Evolutionary conservation across 371 early-diverging fungal species (phyloP).

Genomic region (Smittium culicis): DNA sequence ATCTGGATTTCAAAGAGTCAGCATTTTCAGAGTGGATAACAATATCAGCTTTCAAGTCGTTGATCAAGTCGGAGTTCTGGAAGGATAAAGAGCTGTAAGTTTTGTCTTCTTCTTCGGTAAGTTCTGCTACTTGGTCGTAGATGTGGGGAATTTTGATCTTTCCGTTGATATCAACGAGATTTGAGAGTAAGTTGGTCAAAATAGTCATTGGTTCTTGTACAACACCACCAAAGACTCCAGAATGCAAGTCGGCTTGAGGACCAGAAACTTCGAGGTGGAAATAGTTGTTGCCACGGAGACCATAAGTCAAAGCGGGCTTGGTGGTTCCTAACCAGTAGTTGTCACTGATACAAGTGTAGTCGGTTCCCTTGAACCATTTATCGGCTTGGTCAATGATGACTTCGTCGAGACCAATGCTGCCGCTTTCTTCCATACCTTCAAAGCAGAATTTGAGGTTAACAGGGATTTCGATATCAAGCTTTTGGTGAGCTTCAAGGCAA

Average conservation of each 20-base stretch:
- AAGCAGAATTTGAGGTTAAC: slow-evolving; percentile 90
- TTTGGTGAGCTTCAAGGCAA: slow-evolving; percentile 83
- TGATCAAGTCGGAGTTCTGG: slow-evolving; percentile 56
- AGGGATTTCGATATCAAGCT: slow-evolving; percentile 74
- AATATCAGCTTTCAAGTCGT: slow-evolving; percentile 61
- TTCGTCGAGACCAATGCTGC: slow-evolving; percentile 87
- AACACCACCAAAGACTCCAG: slow-evolving; percentile 92
- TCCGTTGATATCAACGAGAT: slow-evolving; percentile 72
- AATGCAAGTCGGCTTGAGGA: slow-evolving; percentile 82
- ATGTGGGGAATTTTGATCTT: slow-evolving; percentile 85
- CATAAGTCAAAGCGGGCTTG: slow-evolving; percentile 94
- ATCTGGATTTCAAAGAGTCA: slow-evolving; percentile 55
- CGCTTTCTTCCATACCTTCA: slow-evolving; percentile 86
- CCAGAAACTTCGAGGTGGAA: slow-evolving; percentile 64
- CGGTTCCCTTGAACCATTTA: slow-evolving; percentile 72
- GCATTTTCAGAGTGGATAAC: slow-evolving; percentile 60
- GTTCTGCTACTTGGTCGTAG: slow-evolving; percentile 73
- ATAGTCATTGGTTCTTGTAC: slow-evolving; percentile 97
- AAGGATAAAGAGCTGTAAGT: slow-evolving; percentile 77
- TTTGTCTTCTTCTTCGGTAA: slow-evolving; percentile 65
- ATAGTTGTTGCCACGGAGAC: slow-evolving; percentile 89
- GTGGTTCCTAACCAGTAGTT: slow-evolving; percentile 92
- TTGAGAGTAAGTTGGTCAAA: slow-evolving; percentile 64
- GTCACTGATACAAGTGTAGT: slow-evolving; percentile 90
- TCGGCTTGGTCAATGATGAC: slow-evolving; percentile 69